A percentile compares a stretch with the other conserved stretches of the same genome.
Evolutionary conservation across 352 stramenopile genomes (phyloP).

Genomic region (Phytophthora pisi): DNA sequence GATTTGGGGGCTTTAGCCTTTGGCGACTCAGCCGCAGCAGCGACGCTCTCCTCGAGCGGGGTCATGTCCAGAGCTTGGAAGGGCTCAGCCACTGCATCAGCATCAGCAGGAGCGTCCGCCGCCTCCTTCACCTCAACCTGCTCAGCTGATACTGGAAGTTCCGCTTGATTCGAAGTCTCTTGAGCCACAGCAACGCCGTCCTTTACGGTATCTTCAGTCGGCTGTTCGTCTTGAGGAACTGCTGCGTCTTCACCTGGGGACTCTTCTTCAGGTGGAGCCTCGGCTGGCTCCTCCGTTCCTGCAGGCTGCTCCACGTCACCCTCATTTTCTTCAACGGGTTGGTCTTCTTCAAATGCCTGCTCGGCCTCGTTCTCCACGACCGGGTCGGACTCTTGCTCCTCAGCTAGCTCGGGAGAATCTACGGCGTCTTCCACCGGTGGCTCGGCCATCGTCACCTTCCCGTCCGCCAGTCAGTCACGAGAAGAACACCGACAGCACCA

Average conservation of each 20-base stretch:
- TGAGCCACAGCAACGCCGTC: neutral
- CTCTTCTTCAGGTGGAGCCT: neutral
- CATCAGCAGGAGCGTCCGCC: neutral
- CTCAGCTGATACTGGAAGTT: slow-evolving; percentile 4
- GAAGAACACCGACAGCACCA: neutral
- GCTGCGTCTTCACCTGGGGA: neutral
- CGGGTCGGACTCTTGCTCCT: neutral
- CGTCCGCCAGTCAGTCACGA: neutral
- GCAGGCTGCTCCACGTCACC: neutral
- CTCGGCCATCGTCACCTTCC: slow-evolving; percentile 10
- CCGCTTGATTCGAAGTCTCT: slow-evolving; percentile 6
- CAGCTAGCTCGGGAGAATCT: neutral
- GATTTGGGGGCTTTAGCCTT: slow-evolving; percentile 3
- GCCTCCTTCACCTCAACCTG: slow-evolving; percentile 8
- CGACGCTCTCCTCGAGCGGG: slow-evolving; percentile 16
- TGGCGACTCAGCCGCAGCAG: neutral
- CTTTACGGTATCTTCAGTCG: neutral
- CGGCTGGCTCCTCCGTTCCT: neutral
- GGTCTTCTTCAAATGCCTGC: neutral
- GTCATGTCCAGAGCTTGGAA: slow-evolving; percentile 29
- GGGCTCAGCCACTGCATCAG: neutral
- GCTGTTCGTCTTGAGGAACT: neutral
- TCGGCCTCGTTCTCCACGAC: slow-evolving; percentile 4
- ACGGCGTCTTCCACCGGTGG: slow-evolving; percentile 1
- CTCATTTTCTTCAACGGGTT: neutral